A percentile compares a stretch with the other conserved stretches of the same genome.
These are phyloP conservation scores for Antrodiella citrinella DNA, from an alignment of 768 basidiomycete genomes.

Conservation along the genomic window DNA sequence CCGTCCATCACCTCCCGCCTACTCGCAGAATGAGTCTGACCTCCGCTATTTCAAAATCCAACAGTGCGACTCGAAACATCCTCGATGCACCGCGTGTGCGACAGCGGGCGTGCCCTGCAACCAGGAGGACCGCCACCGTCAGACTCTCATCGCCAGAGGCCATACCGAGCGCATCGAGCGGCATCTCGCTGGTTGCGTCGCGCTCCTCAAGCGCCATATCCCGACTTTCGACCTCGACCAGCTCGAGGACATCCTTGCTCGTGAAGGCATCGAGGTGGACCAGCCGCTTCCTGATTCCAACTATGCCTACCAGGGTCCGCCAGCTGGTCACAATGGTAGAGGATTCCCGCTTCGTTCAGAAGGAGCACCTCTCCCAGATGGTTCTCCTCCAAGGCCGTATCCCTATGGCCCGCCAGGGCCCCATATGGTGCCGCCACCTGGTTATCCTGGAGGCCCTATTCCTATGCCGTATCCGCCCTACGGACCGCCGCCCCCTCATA, in stretches of 20 bases:
- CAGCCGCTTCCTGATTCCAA: conserved; percentile 5
- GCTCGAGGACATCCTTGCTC: conserved; percentile 54
- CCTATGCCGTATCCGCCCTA: conserved; percentile 34
- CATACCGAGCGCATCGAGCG: conserved; percentile 79
- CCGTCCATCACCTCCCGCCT: conserved; percentile 36
- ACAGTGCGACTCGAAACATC: conserved; percentile 88
- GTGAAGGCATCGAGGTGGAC: conserved; percentile 57
- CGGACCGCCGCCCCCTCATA: conserved; percentile 35
- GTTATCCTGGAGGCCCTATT: conserved; percentile 39
- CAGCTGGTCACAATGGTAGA: conserved; percentile 13
- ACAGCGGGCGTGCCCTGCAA: conserved; percentile 74
- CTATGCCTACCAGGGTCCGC: conserved; percentile 22
- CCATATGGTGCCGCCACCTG: conserved; percentile 36
- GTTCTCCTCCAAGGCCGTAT: conserved; percentile 26
- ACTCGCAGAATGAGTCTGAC: conserved; percentile 20
- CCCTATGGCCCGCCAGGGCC: conserved; percentile 25
- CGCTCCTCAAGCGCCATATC: conserved; percentile 66
- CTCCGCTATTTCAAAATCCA: conserved; percentile 16
- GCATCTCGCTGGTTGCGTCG: conserved; percentile 70
- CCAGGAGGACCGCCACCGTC: conserved; percentile 83
- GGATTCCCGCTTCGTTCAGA: conserved; percentile 17
- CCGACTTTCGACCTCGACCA: conserved; percentile 59
- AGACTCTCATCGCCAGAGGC: conserved; percentile 78
- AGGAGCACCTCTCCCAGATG: conserved; percentile 14
- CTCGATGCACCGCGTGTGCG: conserved; percentile 77